Conservation (phyloP, 768 basidiomycete genomes). For the Roridomyces roridus region DNA sequence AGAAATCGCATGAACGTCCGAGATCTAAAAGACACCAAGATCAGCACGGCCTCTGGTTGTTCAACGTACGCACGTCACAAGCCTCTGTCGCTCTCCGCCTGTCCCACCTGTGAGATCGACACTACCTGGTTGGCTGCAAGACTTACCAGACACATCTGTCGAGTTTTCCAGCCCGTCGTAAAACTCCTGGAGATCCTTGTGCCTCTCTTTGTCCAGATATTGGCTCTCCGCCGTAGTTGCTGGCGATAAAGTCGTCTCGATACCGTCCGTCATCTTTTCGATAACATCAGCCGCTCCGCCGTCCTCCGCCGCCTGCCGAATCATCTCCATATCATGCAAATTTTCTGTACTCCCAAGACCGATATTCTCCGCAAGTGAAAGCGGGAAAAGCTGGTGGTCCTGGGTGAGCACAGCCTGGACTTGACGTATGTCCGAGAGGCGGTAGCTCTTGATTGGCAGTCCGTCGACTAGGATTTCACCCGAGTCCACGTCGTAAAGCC, state of each 20-base stretch:
- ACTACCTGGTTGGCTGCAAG: no score
- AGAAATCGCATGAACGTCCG: conserved; percentile 19
- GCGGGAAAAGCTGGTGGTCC: conserved; percentile 38
- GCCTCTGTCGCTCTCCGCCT: conserved; percentile 19
- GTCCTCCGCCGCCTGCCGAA: conserved; percentile 5
- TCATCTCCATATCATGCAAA: not conserved
- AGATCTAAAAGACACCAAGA: not conserved
- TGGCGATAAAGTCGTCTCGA: conserved; percentile 1
- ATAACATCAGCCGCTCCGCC: conserved; percentile 11
- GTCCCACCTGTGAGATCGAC: not conserved
- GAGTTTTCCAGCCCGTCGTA: not conserved
- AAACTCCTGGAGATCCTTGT: conserved; percentile 5
- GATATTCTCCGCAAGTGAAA: conserved; percentile 45
- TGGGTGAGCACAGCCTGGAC: conserved; percentile 43
- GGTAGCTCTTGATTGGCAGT: conserved; percentile 33
- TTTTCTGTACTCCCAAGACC: conserved; percentile 35
- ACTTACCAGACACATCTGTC: conserved; percentile 6
- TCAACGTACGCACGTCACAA: conserved; percentile 12
- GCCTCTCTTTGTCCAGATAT: not conserved
- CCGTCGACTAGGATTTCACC: conserved; percentile 43
- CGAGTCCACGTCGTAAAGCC: conserved; percentile 35
- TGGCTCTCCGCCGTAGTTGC: not conserved
- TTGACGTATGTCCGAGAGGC: conserved; percentile 31
- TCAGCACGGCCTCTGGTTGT: not conserved
- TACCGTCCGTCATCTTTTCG: not conserved